phyloP scores from a whole-genome alignment of 2,329 filamentous ascomycete species.

The Endothia cerciana region DNA sequence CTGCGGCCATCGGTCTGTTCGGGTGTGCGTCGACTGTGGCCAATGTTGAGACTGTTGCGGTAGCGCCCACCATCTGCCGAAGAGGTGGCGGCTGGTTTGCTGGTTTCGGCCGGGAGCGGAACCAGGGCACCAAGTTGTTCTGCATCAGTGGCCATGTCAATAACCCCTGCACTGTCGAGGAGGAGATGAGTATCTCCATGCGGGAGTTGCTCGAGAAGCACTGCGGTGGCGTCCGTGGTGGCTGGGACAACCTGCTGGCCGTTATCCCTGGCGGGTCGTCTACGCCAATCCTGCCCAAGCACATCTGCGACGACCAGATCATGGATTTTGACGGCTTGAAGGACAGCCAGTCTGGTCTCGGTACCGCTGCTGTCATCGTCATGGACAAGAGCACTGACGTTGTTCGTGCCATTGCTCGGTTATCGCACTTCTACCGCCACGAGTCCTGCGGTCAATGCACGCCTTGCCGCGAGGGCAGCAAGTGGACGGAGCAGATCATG shows the following conservation, averaged over 20 bases:
- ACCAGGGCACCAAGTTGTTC: constrained; percentile 96
- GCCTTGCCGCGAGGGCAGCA: constrained; percentile 97
- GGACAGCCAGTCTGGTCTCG: constrained; percentile 95
- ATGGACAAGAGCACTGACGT: constrained; percentile 99
- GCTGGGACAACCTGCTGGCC: constrained; percentile 96
- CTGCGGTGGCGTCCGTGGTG: constrained; percentile 93
- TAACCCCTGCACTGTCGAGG: constrained; percentile 96
- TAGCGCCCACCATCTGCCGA: constrained; percentile 93
- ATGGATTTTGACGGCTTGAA: constrained; percentile 99
- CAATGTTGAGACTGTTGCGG: constrained; percentile 96
- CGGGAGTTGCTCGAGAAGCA: constrained; percentile 97
- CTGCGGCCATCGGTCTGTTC: constrained; percentile 94
- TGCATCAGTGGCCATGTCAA: constrained; percentile 99
- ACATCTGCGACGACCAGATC: constrained; percentile 87
- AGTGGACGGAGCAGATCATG: constrained; percentile 99
- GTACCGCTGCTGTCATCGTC: constrained; percentile 96
- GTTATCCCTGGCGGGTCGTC: constrained; percentile 96
- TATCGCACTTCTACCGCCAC: constrained; percentile 97
- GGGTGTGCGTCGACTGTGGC: constrained; percentile 97
- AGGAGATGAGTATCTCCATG: constrained; percentile 98
- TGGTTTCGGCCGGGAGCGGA: constrained; percentile 90
- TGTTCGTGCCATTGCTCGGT: constrained; percentile 87
- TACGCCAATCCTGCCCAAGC: constrained; percentile 91
- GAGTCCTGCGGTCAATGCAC: constrained; percentile 99
- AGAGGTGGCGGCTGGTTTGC: constrained; percentile 94